Base-by-base conservation (phyloP, 345 rosid species). In the Arabis hirsuta region DNA sequence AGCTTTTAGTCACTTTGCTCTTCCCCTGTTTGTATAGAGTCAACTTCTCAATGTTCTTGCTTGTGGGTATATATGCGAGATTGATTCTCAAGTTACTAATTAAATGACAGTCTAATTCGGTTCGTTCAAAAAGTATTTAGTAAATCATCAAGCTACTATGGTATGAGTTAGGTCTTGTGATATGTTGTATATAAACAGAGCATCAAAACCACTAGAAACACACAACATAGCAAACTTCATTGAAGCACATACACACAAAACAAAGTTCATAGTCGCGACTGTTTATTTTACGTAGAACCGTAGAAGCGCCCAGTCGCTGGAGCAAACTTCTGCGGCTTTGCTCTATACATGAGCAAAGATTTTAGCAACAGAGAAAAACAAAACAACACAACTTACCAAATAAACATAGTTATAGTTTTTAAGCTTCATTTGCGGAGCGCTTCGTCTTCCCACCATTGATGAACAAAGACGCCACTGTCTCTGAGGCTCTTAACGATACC, bases 401-500 rank as follows among this genome's bases (percentile, higher is more conserved):
- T 22, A 16, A 31, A 41, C 36, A 63, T 76, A 76, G 31, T 47
- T 69, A 29, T 55, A 55, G 61, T 55, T 62, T 34, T 70, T 8
- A 55, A 55, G 71, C 75, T 69, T 34, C 65, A 47, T 73, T 4
- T 20, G 7, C 27, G 13, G 29, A 73, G 67, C 54, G 29, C 53
- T 54, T 76, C 82, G 53, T 82, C 78, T 62, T 79, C 92, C 91
- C 96, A 87, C 97, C 97, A 89, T 8, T 91, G 97, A 82, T 90
- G 98, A 27, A 85, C 97, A 81, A 81, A 94, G 71, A 90, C 82
- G 38, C 95, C 98, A 8, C 69, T 76, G 73, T 79, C 80, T 73
- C 97, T 80, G 44, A 94, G 88, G 74, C 86, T 84, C 78, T 77
- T 77, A 67, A 85, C 59, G 72, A 89, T 79, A 41, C 84, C 76